Base-by-base conservation (phyloP, 2,329 filamentous ascomycete species). In the Coniochaeta ligniaria region DNA sequence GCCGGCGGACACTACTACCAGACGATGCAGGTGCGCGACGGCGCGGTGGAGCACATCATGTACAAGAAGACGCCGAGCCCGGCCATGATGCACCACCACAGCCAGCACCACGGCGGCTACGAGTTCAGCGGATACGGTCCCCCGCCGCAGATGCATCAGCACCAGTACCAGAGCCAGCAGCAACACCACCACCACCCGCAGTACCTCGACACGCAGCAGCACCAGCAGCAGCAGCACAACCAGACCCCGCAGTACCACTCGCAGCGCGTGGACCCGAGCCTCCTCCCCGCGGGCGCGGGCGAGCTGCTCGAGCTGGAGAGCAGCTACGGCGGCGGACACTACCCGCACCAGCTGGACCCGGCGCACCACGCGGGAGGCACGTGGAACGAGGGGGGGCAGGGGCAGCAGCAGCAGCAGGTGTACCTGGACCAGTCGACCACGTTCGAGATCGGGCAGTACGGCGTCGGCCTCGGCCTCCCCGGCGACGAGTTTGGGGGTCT, bases 1-100 rank as follows among this genome's bases (percentile, higher is more conserved):
- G 62, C 64, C 1, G 35, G 28, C 14, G 65, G 67, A 33, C 74
- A 76, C 64, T 76, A 76, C 64, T 75, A 75, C 58, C 75, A 76
- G 52, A 67, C 66, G 59, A 61, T 66, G 24, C 66, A 70, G 28
- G 63, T 69, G 55, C 66, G 66, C 57, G 57, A 65, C 62, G 62
- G 31, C 61, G 64, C 58, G 57, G 66, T 71, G 36, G 70, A 72
- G 61, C 70, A 73, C 57, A 64, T 71, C 54, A 60, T 73, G 28
- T 68, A 72, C 62, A 69, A 69, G 62, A 72, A 69, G 58, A 72
- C 74, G n/a, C 67, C 67, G 24, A 75, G 72, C 11, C 72, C 72
- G 1, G 67, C 47, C 47, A 52, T 52, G 47, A 52, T 52, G 43
- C 43, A 47, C 47, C 47, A 52, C 14, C 43, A 47, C 20, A 5